Percentiles rank a stretch among this genome's conserved stretches.
Conservation (phyloP, 306 rosid species). For the Glycyrrhiza uralensis region DNA sequence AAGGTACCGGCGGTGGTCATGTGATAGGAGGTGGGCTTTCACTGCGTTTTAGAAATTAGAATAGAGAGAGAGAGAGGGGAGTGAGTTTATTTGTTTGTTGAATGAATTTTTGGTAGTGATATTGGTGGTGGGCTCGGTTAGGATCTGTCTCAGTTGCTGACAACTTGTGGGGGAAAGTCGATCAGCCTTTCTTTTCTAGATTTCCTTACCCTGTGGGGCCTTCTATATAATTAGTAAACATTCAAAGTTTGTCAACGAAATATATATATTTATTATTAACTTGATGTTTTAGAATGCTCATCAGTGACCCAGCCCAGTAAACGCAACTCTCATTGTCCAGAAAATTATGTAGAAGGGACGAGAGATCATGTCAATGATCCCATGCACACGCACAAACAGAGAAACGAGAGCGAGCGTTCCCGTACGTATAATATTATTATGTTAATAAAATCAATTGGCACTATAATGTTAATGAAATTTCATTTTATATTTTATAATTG, state of each 20-base stretch:
- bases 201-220: slow-evolving; percentile 41
- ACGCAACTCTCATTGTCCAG: background rate
- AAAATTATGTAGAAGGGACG: slow-evolving; percentile 11
- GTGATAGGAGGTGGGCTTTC: slow-evolving; percentile 77
- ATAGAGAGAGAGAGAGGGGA: slow-evolving; percentile 63
- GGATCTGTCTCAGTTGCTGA: slow-evolving; percentile 78
- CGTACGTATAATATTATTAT: too few relatives aligned
- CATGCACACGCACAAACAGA: background rate
- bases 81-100: slow-evolving; percentile 30
- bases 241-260: too few relatives aligned
- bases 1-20: slow-evolving; percentile 67
- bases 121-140: slow-evolving; percentile 71
- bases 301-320: background rate
- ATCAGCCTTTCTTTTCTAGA: slow-evolving; percentile 52
- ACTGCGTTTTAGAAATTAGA: slow-evolving; percentile 80
- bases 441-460: slow-evolving; percentile 6
- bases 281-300: too few relatives aligned
- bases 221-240: too few relatives aligned
- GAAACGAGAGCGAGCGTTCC: background rate
- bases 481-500: background rate
- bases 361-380: slow-evolving; percentile 22
- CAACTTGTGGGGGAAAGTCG: slow-evolving; percentile 64
- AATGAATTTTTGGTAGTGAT: slow-evolving; percentile 46
- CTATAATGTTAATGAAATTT: background rate
- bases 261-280: too few relatives aligned